phyloP scores from a whole-genome alignment of 768 basidiomycete genomes.

The Tulasnella sp. region DNA sequence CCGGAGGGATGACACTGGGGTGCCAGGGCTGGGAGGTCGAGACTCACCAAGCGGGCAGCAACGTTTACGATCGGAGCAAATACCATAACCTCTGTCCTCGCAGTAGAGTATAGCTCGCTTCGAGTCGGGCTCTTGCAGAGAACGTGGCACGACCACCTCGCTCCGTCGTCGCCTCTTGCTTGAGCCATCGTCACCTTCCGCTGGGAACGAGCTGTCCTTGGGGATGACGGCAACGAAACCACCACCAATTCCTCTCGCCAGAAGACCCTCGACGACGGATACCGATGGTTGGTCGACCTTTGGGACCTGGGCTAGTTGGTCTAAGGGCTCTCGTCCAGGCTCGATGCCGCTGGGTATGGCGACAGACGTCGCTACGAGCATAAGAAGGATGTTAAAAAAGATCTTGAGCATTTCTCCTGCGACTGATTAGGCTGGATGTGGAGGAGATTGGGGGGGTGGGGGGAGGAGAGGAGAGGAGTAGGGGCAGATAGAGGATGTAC shows the following conservation, averaged over 20 bases:
- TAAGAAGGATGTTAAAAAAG: background rate
- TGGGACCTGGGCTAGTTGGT: background rate
- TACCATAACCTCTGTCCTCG: background rate
- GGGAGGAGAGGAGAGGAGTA: too few relatives aligned
- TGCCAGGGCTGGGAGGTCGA: background rate
- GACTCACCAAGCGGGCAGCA: conserved; percentile 21
- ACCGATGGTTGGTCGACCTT: background rate
- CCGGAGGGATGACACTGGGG: too few relatives aligned
- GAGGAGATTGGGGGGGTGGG: too few relatives aligned
- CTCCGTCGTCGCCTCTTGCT: background rate
- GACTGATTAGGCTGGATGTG: too few relatives aligned
- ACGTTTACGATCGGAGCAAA: background rate
- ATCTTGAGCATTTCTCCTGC: background rate
- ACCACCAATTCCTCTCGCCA: background rate
- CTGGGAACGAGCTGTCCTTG: background rate
- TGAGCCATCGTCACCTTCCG: background rate
- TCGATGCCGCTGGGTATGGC: background rate
- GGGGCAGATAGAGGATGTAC: too few relatives aligned
- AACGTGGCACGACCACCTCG: background rate
- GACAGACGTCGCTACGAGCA: background rate
- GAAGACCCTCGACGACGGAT: background rate
- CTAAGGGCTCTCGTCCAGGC: background rate
- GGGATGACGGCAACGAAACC: background rate
- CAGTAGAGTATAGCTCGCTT: background rate
- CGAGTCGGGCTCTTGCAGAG: background rate